Evolutionary conservation across 176 grass and related monocot species (phyloP).

Genomic region (Eragrostis nindensis): DNA sequence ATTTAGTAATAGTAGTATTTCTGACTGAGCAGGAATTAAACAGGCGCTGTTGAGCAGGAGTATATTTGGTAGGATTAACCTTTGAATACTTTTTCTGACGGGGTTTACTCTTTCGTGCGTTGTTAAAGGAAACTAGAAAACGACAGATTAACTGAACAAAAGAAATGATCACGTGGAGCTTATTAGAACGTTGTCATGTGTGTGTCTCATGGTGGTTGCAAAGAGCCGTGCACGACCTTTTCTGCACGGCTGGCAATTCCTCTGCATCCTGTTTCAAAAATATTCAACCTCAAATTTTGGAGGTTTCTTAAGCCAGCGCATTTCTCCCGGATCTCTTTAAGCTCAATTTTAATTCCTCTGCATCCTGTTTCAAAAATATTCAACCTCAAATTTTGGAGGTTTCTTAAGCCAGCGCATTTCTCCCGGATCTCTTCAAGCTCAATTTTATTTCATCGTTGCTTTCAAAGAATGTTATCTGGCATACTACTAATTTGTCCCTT

Average conservation of each 20-base stretch:
- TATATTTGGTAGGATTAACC: background rate
- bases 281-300: background rate
- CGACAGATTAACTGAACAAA: slow-evolving; percentile 33
- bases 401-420: no score
- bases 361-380: no score
- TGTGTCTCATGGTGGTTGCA: background rate
- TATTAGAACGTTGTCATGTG: background rate
- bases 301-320: no score
- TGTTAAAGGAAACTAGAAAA: slow-evolving; percentile 8
- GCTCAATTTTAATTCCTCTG: no score
- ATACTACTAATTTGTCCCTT: background rate
- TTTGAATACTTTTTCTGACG: background rate
- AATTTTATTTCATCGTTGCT: background rate
- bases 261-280: background rate
- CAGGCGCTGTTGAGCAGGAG: background rate
- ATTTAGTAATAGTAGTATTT: background rate
- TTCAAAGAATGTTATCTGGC: no score
- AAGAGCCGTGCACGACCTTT: slow-evolving; percentile 36
- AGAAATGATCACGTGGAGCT: slow-evolving; percentile 42
- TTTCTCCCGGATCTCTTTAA: no score
- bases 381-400: no score
- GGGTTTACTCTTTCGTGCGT: background rate
- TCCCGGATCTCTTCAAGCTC: background rate
- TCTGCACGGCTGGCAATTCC: slow-evolving; percentile 5
- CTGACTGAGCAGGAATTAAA: no score